Evolutionary conservation across 495 filamentous ascomycete genomes (phyloP).

Genomic region (Amphirosellinia nigrospora): DNA sequence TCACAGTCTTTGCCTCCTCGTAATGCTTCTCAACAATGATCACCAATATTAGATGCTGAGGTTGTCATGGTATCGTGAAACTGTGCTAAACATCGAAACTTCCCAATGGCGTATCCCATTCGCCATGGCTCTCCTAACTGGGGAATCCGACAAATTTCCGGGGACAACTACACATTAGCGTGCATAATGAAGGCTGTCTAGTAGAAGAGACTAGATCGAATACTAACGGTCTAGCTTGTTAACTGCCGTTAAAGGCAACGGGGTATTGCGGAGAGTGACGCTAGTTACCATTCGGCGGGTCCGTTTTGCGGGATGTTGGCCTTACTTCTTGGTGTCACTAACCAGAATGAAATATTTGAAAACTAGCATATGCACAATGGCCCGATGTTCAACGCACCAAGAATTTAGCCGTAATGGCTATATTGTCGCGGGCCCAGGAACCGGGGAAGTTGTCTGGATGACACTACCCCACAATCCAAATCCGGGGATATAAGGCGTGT

Average conservation of each 20-base stretch:
- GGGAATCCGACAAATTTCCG: not conserved
- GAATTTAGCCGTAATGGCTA: not conserved
- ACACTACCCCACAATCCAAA: not conserved
- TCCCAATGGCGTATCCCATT: not conserved
- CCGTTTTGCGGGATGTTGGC: not conserved
- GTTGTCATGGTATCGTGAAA: conserved; percentile 2
- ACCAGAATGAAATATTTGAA: not conserved
- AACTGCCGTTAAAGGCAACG: conserved; percentile 1
- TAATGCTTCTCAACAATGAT: not conserved
- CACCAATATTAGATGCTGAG: not conserved
- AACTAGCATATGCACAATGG: not conserved
- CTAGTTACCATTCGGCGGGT: not conserved
- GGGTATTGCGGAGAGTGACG: not conserved
- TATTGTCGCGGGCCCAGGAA: not conserved
- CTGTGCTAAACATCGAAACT: not conserved
- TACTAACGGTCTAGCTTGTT: not conserved
- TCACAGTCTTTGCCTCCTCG: not conserved
- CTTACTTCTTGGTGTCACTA: not conserved
- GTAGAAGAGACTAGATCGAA: not conserved
- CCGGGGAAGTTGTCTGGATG: not conserved
- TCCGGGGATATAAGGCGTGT: not conserved
- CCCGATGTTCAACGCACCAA: not conserved
- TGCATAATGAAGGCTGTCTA: not conserved
- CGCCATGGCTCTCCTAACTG: not conserved
- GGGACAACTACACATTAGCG: not conserved